Evolutionary conservation across 768 basidiomycete species (phyloP), one percentile per base, ranked within the genome.

Genomic region (Mycena venus): DNA sequence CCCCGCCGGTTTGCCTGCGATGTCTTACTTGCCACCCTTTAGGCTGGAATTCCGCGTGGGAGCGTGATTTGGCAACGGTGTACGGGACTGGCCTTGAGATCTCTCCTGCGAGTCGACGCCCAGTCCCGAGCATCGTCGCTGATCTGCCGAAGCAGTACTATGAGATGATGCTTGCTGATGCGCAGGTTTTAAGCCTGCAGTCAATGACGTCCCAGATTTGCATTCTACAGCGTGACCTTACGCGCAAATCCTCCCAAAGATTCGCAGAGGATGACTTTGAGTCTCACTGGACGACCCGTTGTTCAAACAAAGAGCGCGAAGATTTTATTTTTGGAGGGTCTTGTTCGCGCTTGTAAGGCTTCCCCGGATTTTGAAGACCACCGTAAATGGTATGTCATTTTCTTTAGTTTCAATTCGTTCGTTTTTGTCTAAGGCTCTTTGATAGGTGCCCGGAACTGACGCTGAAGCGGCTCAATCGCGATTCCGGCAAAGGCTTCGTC

Each of bases 261-360:
- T 78, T 69, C 32, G 77, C 75, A 0, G 72, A 74, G 25, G 69
- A 78, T 42, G 72, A 78, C 63, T 76, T 78, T 44, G 77, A 74
- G 56, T 15, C 64, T 2, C 53, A 72, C 5, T 78, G 77, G 75
- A 78, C 55, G 14, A 65, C 58, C 29, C 49, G 59, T 15, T 78
- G 69, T 44, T 72, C 72, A 6, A 38, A 29, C 11, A 55, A 70
- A 19, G 58, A 78, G 49, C 75, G 77, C 34, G 77, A 78, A 29
- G 70, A 72, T n/a, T 72, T 70, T 58, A 72, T 76, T 27, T n/a
- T 21, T 78, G 15, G 77, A 74, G 53, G 77, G 77, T 25, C 75
- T 78, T 19, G 56, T 67, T 3, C 63, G 77, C 19, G 66, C 75
- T 25, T 78, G 77, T n/a, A 31, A 65, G 9, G 77, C 77, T 15